Evolutionary conservation across 2,329 filamentous ascomycete genomes (phyloP).

Genomic region (Hymenoscyphus fraxineus): DNA sequence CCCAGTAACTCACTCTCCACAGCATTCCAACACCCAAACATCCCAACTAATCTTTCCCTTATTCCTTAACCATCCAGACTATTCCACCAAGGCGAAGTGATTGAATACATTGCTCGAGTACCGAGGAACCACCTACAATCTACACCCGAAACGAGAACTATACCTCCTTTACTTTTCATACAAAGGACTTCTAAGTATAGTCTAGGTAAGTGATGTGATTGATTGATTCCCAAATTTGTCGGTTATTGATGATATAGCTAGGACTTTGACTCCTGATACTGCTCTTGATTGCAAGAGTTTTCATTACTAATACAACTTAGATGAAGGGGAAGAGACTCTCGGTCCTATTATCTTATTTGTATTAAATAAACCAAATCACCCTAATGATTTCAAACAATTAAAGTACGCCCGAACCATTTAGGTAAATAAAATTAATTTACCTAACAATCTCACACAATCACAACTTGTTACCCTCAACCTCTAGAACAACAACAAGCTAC

Average conservation of each 20-base stretch:
- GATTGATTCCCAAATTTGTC: conserved; percentile 52
- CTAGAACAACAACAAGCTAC: no score
- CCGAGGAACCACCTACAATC: conserved; percentile 48
- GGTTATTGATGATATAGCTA: conserved; percentile 56
- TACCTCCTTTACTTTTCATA: conserved; percentile 35
- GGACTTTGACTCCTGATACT: conserved; percentile 49
- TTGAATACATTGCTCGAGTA: conserved; percentile 52
- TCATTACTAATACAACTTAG: neutral
- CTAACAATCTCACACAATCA: no score
- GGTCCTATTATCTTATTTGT: no score
- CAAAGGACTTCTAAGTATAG: conserved; percentile 39
- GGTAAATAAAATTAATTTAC: no score
- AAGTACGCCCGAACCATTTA: no score
- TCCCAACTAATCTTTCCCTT: neutral
- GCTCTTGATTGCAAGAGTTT: conserved; percentile 39
- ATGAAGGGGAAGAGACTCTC: neutral
- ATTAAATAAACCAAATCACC: no score
- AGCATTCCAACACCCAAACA: neutral
- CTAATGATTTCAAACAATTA: no score
- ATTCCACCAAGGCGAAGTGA: conserved; percentile 41
- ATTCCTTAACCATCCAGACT: conserved; percentile 24
- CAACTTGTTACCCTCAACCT: no score
- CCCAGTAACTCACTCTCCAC: neutral
- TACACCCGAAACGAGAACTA: conserved; percentile 41
- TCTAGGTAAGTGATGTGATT: conserved; percentile 55